These are phyloP conservation scores for Monascus ruber DNA, from an alignment of 2,329 filamentous ascomycete species.

Conservation along the genomic window DNA sequence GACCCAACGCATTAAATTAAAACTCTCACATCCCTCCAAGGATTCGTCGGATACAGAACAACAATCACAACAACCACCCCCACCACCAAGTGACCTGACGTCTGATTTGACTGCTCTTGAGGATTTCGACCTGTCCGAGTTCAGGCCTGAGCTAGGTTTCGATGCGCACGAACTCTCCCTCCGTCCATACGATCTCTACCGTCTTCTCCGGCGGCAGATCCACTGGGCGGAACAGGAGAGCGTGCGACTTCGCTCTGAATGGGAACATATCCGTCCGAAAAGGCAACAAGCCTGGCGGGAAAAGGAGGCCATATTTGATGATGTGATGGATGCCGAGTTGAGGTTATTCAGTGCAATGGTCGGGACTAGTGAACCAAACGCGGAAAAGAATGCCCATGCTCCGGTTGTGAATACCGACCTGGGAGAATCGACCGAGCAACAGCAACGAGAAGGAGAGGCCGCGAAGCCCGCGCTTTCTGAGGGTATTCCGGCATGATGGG, in stretches of 20 bases:
- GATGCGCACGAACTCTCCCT: constrained; percentile 34
- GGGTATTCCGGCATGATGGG: no score
- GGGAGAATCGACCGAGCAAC: no score
- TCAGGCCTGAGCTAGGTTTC: constrained; percentile 30
- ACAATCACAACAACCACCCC: constrained; percentile 14
- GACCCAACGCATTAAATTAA: constrained; percentile 31
- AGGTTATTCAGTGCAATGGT: constrained; percentile 21
- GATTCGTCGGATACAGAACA: constrained; percentile 18
- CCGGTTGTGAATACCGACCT: no score
- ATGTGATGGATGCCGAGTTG: constrained; percentile 32
- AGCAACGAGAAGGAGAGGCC: no score
- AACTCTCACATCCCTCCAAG: constrained; percentile 25
- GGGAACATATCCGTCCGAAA: constrained; percentile 25
- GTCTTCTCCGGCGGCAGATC: constrained; percentile 36
- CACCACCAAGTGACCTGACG: background rate
- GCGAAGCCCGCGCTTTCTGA: no score
- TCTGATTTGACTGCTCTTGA: constrained; percentile 7
- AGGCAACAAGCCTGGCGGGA: constrained; percentile 29
- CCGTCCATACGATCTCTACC: constrained; percentile 31
- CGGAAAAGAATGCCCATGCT: no score
- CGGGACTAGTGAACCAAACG: constrained; percentile 3
- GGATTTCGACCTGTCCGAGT: constrained; percentile 28
- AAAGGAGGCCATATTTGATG: constrained; percentile 34
- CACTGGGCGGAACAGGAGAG: constrained; percentile 37
- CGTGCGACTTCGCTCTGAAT: constrained; percentile 26